Evolutionary conservation across 345 rosid species (phyloP), one percentile per base, ranked within the genome.

Genomic region (Camelina laxa): DNA sequence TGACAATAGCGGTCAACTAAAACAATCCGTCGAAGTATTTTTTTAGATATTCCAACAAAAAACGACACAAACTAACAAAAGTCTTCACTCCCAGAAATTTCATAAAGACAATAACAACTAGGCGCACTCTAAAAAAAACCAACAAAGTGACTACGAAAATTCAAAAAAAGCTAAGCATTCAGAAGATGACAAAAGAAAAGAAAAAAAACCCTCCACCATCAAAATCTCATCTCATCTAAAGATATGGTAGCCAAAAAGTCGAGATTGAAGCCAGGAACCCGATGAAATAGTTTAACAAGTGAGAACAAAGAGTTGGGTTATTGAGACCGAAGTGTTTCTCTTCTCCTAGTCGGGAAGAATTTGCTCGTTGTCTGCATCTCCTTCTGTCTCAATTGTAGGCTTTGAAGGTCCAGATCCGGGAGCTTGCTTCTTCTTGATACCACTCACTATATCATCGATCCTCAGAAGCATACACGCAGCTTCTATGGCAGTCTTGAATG

Each of bases 381-480:
- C 96, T 82, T 90, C 98, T 0, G 97, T 90, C 84, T 92, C 99
- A 21, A 92, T 77, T 58, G 85, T 82, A 0, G 99, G 96, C 75
- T 92, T 87, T 48, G 91, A 75, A 15, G 86, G 86, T 62, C 96
- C 83, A 42, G 78, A 57, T 54, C 96, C 99, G 6, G 99, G 88
- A 63, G 96, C 89, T 78, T 87, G 90, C 83, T 87, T 85, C 90
- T 92, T 92, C 91, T 95, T 92, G 75, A 95, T 88, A 50, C 99
- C 99, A 66, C 98, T 93, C 41, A 91, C 96, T 64, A 89, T 91
- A 84, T 93, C 97, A n/a, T 93, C 96, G 14, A 89, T 93, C 73
- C 98, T 79, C 15, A 93, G 75, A 73, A 93, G 96, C 98, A 89
- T 87, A 80, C 90, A 89, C 4, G 96, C 91, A 3, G 94, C 90